phyloP scores from a whole-genome alignment of 768 basidiomycete genomes.

The Suillus ampliporus region DNA sequence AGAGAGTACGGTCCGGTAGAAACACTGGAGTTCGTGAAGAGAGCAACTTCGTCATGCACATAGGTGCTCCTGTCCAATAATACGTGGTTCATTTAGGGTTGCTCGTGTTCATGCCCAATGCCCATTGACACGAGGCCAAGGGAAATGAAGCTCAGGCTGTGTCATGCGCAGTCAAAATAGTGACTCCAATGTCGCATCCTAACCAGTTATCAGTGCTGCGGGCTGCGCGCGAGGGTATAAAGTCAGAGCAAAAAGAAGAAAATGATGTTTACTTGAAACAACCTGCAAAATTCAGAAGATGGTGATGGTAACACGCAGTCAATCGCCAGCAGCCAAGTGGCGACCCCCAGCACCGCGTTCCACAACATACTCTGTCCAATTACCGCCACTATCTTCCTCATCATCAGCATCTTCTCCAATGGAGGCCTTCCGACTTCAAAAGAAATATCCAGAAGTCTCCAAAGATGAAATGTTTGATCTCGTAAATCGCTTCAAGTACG shows the following conservation, averaged over 20 bases:
- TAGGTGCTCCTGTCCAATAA: too few species aligned
- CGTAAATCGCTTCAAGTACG: constrained; percentile 95
- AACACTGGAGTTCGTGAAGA: too few species aligned
- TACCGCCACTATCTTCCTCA: constrained; percentile 11
- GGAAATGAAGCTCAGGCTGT: background rate
- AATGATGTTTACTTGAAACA: background rate
- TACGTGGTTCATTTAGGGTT: too few species aligned
- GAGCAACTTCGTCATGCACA: too few species aligned
- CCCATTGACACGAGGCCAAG: constrained; percentile 4
- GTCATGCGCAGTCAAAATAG: constrained; percentile 3
- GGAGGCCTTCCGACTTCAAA: constrained; percentile 87
- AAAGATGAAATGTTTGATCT: constrained; percentile 95
- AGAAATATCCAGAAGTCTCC: constrained; percentile 90
- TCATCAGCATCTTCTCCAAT: constrained; percentile 45
- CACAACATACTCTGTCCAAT: constrained; percentile 19
- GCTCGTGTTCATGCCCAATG: background rate
- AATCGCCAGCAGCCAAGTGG: constrained; percentile 19
- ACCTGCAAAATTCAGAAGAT: constrained; percentile 4
- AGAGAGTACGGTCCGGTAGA: too few species aligned
- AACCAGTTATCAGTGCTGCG: too few species aligned
- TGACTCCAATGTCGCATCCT: background rate
- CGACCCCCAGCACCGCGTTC: constrained; percentile 14
- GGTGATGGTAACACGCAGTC: constrained; percentile 16
- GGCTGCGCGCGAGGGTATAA: background rate
- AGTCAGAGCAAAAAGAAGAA: background rate